Conservation (phyloP, 345 rosid species). For the Bretschneidera sinensis region DNA sequence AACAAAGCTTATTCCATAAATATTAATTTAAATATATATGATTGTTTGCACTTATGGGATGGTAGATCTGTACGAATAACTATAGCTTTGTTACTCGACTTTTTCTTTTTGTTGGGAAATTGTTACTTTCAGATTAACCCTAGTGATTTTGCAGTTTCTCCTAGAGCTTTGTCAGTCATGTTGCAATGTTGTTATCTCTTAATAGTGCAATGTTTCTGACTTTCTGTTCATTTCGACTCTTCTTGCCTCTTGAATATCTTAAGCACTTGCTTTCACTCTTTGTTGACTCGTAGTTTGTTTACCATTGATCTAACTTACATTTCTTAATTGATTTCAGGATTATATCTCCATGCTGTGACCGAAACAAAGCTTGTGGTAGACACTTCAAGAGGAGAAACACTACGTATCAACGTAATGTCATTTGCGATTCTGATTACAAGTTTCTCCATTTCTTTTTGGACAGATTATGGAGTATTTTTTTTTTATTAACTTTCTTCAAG, state of each 20-base stretch:
- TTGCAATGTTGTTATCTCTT: no score
- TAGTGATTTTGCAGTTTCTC: neutral
- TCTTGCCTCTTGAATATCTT: neutral
- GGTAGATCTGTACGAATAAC: no score
- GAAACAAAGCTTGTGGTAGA: slow-evolving; percentile 96
- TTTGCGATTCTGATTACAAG: slow-evolving; percentile 5
- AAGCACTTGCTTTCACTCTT: neutral
- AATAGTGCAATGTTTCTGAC: no score
- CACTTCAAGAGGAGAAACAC: slow-evolving; percentile 87
- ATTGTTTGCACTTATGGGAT: no score
- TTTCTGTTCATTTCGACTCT: neutral
- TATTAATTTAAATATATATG: no score
- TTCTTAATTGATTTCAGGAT: slow-evolving; percentile 43
- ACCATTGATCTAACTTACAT: neutral
- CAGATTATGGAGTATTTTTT: neutral
- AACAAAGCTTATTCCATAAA: no score
- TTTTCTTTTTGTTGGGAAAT: no score
- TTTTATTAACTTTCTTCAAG: slow-evolving; percentile 6
- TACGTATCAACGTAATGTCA: slow-evolving; percentile 74
- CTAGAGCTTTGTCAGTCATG: neutral
- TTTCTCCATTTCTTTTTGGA: neutral
- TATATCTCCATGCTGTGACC: slow-evolving; percentile 75
- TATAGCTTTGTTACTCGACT: no score
- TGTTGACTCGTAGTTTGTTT: neutral
- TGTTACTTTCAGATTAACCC: neutral